Evolutionary conservation across 768 basidiomycete genomes (phyloP).

Genomic region (Suillus tomentosus): DNA sequence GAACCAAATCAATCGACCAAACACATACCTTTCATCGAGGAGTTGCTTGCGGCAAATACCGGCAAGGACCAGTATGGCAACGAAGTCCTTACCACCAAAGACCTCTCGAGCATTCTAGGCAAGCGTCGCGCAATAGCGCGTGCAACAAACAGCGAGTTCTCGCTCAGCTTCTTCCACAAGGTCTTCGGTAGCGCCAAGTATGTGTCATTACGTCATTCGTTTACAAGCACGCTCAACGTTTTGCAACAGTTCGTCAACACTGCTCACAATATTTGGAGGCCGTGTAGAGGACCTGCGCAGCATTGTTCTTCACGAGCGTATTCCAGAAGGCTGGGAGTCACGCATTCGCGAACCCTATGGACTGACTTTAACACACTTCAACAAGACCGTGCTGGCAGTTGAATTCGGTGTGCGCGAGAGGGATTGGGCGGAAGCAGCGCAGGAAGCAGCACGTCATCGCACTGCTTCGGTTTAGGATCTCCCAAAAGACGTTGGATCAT

Average conservation of each 20-base stretch:
- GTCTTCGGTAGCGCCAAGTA: conserved; percentile 73
- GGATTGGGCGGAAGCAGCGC: conserved; percentile 22
- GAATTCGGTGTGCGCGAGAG: conserved; percentile 22
- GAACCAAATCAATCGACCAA: conserved; percentile 54
- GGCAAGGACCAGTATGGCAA: conserved; percentile 55
- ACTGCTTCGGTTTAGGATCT: not conserved
- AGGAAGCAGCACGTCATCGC: not conserved
- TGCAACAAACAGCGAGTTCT: conserved; percentile 58
- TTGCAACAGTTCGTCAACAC: conserved; percentile 56
- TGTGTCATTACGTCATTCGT: conserved; percentile 22
- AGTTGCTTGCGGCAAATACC: conserved; percentile 59
- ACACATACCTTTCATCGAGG: conserved; percentile 53
- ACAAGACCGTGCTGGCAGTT: conserved; percentile 36
- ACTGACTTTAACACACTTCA: conserved; percentile 61
- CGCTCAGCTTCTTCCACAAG: conserved; percentile 53
- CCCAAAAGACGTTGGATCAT: not conserved
- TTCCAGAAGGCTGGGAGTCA: conserved; percentile 75
- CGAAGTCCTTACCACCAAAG: conserved; percentile 51
- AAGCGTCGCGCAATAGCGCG: conserved; percentile 65
- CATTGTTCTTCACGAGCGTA: conserved; percentile 64
- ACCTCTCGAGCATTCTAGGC: conserved; percentile 58
- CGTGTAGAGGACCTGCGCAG: conserved; percentile 53
- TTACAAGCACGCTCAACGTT: not conserved
- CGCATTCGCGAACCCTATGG: conserved; percentile 53
- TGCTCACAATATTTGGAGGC: conserved; percentile 73